Evolutionary conservation across 2,329 filamentous ascomycete species (phyloP), one percentile per base, ranked within the genome.

Genomic region (Fusarium chlamydosporum): DNA sequence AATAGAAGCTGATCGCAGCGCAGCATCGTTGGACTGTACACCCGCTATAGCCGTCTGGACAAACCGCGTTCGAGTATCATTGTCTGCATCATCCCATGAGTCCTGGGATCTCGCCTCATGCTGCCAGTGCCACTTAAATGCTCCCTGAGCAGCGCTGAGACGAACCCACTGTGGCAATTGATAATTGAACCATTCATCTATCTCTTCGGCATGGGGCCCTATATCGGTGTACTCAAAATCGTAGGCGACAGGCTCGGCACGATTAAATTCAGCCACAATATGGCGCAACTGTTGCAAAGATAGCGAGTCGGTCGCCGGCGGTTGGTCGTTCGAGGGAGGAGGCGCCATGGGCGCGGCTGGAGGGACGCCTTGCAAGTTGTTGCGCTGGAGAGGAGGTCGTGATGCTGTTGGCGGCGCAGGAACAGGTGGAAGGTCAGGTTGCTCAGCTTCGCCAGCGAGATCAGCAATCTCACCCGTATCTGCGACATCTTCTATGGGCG

Each of bases 111-210:
- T 74, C 6, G 73, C 74, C 42, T 87, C 85, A 23, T 85, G 82
- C 72, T 86, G 81, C 92, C 92, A 97, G 75, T 90, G 87, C 76
- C 88, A 87, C 68, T 94, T 88, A 75, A 97, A 98, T 3, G 90
- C 89, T 37, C 88, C 85, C 75, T 92, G 92, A 20, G 92, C 90
- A 54, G 90, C 88, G 54, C 92, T 86, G 48, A 97, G 83, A 74
- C 94, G 90, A 46, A 91, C 86, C 81, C 92, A 92, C 77, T 98
- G 94, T 79, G 92, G 92, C 66, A 93, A 90, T 72, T 92, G 91
- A 80, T 98, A 97, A 54, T 91, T 89, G 79, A 99, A 99, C 96
- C 96, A 99, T 81, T 99, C 96, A 77, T 98, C 93, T 47, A 99
- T 85, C 82, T 99, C 96, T 68, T 96, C 93, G 18, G 92, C 89